These are phyloP conservation scores for Wickerhamiella azyma DNA, from an alignment of 805 yeast species.

Conservation along the genomic window DNA sequence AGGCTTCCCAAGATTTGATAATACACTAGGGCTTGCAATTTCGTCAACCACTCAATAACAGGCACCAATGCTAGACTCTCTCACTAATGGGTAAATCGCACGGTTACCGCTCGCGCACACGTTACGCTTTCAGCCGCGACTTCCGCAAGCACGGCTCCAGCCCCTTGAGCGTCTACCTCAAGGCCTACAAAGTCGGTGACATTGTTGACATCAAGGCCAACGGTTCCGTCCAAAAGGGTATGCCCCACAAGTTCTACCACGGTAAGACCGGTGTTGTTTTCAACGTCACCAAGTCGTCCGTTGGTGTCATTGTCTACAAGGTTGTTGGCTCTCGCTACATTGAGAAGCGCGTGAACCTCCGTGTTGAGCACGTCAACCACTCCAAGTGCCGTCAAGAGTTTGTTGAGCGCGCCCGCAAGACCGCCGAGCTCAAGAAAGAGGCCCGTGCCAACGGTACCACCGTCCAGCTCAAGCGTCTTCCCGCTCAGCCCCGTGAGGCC, in stretches of 20 bases:
- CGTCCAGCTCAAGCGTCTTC: conserved; percentile 93
- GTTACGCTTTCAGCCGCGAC: conserved; percentile 99
- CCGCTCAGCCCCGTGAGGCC: conserved; percentile 93
- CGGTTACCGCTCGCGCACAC: conserved; percentile 99
- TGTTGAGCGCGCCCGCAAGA: conserved; percentile 94
- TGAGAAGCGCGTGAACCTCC: conserved; percentile 96
- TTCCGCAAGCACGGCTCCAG: conserved; percentile 94
- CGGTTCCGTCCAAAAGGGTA: conserved; percentile 99
- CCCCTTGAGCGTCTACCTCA: conserved; percentile 92
- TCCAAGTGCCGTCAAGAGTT: conserved; percentile 99
- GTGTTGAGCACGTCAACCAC: conserved; percentile 98
- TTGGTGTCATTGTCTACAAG: conserved; percentile 97
- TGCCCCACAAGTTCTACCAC: conserved; percentile 99
- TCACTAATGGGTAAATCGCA: conserved; percentile 37
- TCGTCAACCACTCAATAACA: conserved; percentile 4
- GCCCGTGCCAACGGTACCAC: conserved; percentile 90
- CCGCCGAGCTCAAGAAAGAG: conserved; percentile 85
- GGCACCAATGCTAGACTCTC: conserved; percentile 8
- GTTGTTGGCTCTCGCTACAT: conserved; percentile 97
- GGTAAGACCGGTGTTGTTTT: conserved; percentile 99
- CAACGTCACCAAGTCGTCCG: conserved; percentile 98
- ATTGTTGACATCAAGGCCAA: conserved; percentile 99
- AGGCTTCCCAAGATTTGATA: neutral
- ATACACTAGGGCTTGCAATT: conserved; percentile 1
- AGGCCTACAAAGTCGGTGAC: conserved; percentile 95